Evolutionary conservation across 2,329 filamentous ascomycete genomes (phyloP).

Genomic region (Colletotrichum kahawae): DNA sequence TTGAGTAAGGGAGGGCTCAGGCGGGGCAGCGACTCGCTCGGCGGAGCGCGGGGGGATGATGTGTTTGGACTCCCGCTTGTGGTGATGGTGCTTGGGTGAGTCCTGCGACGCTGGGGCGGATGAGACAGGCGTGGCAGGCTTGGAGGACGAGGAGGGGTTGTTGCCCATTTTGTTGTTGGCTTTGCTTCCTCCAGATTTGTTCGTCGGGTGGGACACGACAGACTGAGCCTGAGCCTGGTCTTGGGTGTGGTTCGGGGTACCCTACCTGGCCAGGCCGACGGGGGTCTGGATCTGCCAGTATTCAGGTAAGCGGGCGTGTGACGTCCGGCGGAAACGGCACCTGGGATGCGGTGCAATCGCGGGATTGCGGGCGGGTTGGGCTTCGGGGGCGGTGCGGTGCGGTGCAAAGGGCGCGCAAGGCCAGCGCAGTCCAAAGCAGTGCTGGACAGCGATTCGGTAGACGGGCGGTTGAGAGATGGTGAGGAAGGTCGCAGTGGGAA

Average conservation of each 20-base stretch:
- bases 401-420: neutral
- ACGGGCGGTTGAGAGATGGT: neutral
- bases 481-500: neutral
- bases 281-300: constrained; percentile 4
- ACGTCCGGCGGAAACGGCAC: constrained; percentile 8
- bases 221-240: constrained; percentile 2
- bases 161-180: constrained; percentile 35
- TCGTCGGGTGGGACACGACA: constrained; percentile 18
- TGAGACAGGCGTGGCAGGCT: constrained; percentile 35
- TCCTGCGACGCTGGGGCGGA: constrained; percentile 30
- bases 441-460: constrained; percentile 3
- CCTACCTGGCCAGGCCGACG: constrained; percentile 1
- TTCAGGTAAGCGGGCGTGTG: constrained; percentile 12
- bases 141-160: constrained; percentile 37
- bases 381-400: neutral
- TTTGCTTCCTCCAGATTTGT: constrained; percentile 10
- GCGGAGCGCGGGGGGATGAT: constrained; percentile 60
- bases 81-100: constrained; percentile 23
- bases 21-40: constrained; percentile 62
- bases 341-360: neutral
- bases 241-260: constrained; percentile 26
- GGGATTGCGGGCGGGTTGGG: neutral
- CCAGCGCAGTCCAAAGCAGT: neutral
- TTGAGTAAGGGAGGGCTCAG: constrained; percentile 66
- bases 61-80: constrained; percentile 52